phyloP scores from a whole-genome alignment of 2,329 filamentous ascomycete species.

The Thielaviopsis musarum region DNA sequence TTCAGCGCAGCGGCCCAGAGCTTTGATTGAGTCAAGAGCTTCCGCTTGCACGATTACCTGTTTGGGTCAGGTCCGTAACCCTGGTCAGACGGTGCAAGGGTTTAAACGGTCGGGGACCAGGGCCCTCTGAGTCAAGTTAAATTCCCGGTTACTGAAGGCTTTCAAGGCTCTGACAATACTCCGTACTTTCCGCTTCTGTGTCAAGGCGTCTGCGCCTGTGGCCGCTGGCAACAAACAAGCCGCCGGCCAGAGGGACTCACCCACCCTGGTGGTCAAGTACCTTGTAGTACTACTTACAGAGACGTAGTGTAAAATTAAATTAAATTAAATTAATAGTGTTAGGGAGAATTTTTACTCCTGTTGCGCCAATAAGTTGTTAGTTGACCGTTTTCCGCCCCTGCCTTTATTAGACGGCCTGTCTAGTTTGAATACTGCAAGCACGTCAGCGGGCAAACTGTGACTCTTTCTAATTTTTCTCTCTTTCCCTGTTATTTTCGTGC shows the following conservation, averaged over 20 bases:
- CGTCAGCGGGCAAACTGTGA: slow-evolving; percentile 1
- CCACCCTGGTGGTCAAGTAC: neutral
- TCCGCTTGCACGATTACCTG: neutral
- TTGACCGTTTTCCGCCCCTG: neutral
- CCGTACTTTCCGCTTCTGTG: neutral
- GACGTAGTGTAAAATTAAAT: neutral
- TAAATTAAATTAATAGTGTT: neutral
- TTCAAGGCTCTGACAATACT: neutral
- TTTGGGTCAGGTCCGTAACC: neutral
- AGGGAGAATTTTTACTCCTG: neutral
- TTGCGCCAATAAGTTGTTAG: neutral
- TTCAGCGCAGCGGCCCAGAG: neutral
- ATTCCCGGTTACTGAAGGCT: neutral
- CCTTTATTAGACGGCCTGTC: neutral
- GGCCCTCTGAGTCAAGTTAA: neutral
- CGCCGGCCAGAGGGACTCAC: neutral
- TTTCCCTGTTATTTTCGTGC: neutral
- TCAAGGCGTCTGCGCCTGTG: neutral
- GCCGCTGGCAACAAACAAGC: neutral
- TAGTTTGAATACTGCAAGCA: neutral
- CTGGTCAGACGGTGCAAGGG: neutral
- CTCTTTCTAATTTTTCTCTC: neutral
- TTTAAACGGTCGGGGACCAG: neutral
- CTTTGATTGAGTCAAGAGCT: neutral
- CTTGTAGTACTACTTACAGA: neutral